Evolutionary conservation across 352 stramenopile genomes (phyloP).

Genomic region (Elongisporangium senticosum): DNA sequence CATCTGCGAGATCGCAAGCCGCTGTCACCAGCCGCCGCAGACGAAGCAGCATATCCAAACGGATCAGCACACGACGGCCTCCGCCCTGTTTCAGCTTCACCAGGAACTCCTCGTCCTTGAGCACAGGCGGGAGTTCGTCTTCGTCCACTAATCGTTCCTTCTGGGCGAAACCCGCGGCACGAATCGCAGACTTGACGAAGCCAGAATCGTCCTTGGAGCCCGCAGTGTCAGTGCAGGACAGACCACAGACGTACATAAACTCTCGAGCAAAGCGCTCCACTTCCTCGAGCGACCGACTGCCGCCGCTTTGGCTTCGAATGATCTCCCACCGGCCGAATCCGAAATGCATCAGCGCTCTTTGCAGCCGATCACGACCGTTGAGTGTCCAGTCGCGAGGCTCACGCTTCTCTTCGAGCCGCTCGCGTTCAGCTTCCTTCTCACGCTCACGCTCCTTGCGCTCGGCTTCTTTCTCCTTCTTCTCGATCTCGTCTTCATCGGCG

Average conservation of each 20-base stretch:
- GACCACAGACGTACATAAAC: constrained; percentile 82
- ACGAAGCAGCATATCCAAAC: constrained; percentile 81
- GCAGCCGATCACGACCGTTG: constrained; percentile 78
- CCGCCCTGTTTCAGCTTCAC: constrained; percentile 82
- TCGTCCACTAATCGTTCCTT: constrained; percentile 70
- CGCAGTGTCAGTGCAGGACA: constrained; percentile 51
- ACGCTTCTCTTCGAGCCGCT: constrained; percentile 57
- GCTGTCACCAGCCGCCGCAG: constrained; percentile 56
- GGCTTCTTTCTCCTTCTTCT: constrained; percentile 24
- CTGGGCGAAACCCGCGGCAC: constrained; percentile 52
- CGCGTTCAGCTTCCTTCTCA: constrained; percentile 34
- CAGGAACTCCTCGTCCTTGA: constrained; percentile 87
- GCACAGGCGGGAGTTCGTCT: constrained; percentile 59
- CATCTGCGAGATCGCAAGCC: constrained; percentile 59
- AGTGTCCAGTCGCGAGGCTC: constrained; percentile 80
- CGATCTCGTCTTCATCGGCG: constrained; percentile 53
- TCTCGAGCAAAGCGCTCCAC: constrained; percentile 80
- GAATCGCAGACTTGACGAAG: constrained; percentile 81
- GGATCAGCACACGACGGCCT: constrained; percentile 75
- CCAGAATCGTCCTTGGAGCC: constrained; percentile 75
- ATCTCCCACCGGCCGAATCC: constrained; percentile 85
- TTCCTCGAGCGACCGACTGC: constrained; percentile 78
- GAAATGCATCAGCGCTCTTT: constrained; percentile 86
- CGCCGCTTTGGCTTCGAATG: constrained; percentile 82
- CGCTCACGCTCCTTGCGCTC: constrained; percentile 38